These are phyloP conservation scores for Aureobasidium mangrovei DNA, from an alignment of 2,329 filamentous ascomycete genomes.

Conservation along the genomic window DNA sequence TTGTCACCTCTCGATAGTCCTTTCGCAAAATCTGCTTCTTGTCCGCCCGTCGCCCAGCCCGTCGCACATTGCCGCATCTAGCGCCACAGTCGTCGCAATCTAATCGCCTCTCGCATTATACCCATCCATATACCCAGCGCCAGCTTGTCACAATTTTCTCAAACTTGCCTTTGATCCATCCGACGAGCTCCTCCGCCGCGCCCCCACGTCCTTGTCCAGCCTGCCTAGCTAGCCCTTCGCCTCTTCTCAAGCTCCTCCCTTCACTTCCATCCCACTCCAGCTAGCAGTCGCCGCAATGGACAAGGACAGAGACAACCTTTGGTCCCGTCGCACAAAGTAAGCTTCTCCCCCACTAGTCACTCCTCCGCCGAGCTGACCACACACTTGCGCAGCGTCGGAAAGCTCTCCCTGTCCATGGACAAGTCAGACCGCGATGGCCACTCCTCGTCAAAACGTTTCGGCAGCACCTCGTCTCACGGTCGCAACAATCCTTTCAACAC, in stretches of 20 bases:
- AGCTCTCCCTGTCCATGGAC: constrained; percentile 79
- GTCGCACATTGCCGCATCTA: background rate
- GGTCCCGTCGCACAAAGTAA: constrained; percentile 79
- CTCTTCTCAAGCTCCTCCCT: background rate
- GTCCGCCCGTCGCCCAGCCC: background rate
- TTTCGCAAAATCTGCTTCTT: background rate
- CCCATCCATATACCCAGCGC: background rate
- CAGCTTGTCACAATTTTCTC: constrained; percentile 14
- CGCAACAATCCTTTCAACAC: constrained; percentile 71
- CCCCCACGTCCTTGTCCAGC: constrained; percentile 11
- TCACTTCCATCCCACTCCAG: background rate
- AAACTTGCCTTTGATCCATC: background rate
- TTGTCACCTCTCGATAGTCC: background rate
- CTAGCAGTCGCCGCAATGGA: constrained; percentile 16
- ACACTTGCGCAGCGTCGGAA: constrained; percentile 56
- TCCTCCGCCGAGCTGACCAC: background rate
- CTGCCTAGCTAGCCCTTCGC: constrained; percentile 8
- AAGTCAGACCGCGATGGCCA: constrained; percentile 47
- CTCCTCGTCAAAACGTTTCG: constrained; percentile 62
- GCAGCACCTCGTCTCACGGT: constrained; percentile 61
- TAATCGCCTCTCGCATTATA: background rate
- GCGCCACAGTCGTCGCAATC: background rate
- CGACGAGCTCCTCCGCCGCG: background rate
- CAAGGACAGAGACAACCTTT: constrained; percentile 38
- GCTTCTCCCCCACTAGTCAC: constrained; percentile 25